phyloP scores from a whole-genome alignment of 805 yeast genomes.

The Wickerhamiella alocasiicola region DNA sequence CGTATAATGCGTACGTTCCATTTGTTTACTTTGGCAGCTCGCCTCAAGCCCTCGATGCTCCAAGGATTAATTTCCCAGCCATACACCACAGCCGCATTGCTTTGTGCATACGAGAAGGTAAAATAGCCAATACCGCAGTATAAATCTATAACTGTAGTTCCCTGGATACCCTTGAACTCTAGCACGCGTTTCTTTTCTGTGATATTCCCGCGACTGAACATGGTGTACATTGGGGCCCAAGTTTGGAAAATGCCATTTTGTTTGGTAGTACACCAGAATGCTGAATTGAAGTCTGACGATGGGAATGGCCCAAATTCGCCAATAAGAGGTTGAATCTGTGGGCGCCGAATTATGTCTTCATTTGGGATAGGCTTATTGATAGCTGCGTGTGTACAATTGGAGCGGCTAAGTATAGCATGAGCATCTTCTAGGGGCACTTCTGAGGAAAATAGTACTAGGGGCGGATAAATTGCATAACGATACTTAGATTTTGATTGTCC shows the following conservation, averaged over 20 bases:
- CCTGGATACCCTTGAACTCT: conserved; percentile 23
- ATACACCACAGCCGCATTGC: conserved; percentile 40
- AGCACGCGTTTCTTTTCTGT: conserved; percentile 64
- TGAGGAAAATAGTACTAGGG: conserved; percentile 49
- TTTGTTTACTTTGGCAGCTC: conserved; percentile 40
- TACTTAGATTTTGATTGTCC: too few species aligned
- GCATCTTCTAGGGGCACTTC: conserved; percentile 26
- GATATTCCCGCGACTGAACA: conserved; percentile 81
- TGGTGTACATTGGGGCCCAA: conserved; percentile 78
- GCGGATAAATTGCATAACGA: conserved; percentile 51
- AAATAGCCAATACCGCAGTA: conserved; percentile 85
- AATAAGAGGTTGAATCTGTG: conserved; percentile 46
- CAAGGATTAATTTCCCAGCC: conserved; percentile 83
- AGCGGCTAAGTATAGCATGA: conserved; percentile 16
- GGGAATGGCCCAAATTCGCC: conserved; percentile 48
- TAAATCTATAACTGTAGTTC: conserved; percentile 46
- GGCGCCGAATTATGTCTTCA: conserved; percentile 50
- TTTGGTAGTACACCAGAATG: conserved; percentile 57
- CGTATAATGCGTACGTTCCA: conserved; percentile 31
- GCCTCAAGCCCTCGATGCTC: conserved; percentile 59
- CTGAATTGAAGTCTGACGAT: conserved; percentile 21
- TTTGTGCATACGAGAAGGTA: conserved; percentile 50
- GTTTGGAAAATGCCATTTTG: conserved; percentile 68
- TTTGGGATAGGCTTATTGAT: conserved; percentile 50
- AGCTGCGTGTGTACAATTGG: conserved; percentile 48